Evolutionary conservation across 2,329 filamentous ascomycete genomes (phyloP).

Genomic region (Paramyrothecium roridum): DNA sequence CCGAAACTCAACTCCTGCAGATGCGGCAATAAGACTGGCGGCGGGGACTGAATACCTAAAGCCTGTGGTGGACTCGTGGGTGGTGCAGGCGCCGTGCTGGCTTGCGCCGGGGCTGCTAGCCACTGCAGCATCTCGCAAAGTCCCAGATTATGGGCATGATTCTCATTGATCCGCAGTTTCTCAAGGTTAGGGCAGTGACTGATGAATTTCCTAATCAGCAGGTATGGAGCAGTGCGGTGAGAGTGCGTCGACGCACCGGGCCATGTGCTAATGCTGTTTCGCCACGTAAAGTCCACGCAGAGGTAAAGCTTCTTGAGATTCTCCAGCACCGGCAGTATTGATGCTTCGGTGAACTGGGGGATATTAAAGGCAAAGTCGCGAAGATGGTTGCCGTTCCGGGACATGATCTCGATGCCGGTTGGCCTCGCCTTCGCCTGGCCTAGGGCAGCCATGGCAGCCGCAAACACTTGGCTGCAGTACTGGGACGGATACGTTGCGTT

Average conservation of each 20-base stretch:
- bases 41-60: not conserved
- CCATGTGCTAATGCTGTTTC: not conserved
- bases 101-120: constrained; percentile 22
- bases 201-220: constrained; percentile 19
- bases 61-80: not conserved
- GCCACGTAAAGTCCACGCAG: constrained; percentile 17
- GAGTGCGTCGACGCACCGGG: not conserved
- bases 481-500: constrained; percentile 3
- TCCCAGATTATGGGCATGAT: constrained; percentile 1
- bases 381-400: constrained; percentile 29
- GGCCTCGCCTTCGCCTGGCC: constrained; percentile 33
- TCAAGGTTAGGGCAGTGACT: constrained; percentile 34
- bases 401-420: constrained; percentile 44
- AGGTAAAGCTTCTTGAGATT: constrained; percentile 41
- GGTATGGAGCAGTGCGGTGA: constrained; percentile 4
- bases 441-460: constrained; percentile 37
- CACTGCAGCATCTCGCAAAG: constrained; percentile 32
- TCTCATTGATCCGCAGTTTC: constrained; percentile 49
- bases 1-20: constrained; percentile 44
- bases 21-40: constrained; percentile 24
- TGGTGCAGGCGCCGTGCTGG: not conserved
- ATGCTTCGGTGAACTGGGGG: constrained; percentile 30
- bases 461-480: constrained; percentile 33
- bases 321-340: constrained; percentile 36
- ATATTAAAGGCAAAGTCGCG: constrained; percentile 43